Conservation (phyloP, 805 yeast species). For the Nakazawaea laoshanensis region DNA sequence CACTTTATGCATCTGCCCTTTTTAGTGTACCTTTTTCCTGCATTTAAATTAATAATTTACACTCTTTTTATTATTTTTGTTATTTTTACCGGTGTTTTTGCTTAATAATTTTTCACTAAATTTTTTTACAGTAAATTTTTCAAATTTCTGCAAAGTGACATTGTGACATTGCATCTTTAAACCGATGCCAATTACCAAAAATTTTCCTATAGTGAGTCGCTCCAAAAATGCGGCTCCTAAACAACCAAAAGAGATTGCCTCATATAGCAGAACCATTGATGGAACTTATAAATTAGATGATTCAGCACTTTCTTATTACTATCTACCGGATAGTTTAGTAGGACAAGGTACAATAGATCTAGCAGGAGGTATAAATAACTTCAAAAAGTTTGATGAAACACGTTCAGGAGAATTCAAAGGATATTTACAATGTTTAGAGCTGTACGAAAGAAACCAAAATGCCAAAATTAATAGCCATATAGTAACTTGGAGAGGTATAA, state of each 20-base stretch:
- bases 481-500: constrained; percentile 77
- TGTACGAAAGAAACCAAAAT: constrained; percentile 39
- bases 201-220: constrained; percentile 32
- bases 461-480: constrained; percentile 53
- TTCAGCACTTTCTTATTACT: constrained; percentile 59
- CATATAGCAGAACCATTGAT: constrained; percentile 54
- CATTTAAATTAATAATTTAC: too few species aligned
- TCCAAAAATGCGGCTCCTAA: constrained; percentile 62
- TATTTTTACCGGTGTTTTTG: too few species aligned
- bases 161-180: too few species aligned
- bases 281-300: constrained; percentile 46
- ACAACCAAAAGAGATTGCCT: constrained; percentile 79
- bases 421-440: constrained; percentile 44
- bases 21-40: too few species aligned
- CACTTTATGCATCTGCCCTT: too few species aligned
- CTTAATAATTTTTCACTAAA: too few species aligned
- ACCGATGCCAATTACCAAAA: constrained; percentile 8
- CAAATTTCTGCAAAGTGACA: too few species aligned
- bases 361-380: constrained; percentile 52
- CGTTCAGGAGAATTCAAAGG: constrained; percentile 52
- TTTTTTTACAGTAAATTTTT: too few species aligned
- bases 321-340: constrained; percentile 68
- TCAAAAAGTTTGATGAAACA: constrained; percentile 45
- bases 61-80: too few species aligned
- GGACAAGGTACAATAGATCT: constrained; percentile 54